A percentile compares a stretch with the other conserved stretches of the same genome.
Conservation (phyloP, 1,139 yeast species). For the Yamadazyma oceani region DNA sequence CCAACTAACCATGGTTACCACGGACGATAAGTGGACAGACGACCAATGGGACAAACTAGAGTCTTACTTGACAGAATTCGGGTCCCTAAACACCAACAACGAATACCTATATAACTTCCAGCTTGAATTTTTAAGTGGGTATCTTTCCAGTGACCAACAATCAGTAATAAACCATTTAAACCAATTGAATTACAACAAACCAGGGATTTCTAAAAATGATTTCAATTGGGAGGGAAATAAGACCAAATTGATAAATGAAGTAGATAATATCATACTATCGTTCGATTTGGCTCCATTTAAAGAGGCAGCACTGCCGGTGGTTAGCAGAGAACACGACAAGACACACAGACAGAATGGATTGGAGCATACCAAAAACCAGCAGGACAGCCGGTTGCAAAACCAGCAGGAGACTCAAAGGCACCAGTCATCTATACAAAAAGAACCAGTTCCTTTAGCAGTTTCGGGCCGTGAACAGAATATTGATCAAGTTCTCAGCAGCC, state of each 20-base stretch:
- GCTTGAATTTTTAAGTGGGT: constrained; percentile 14
- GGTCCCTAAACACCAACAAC: constrained; percentile 12
- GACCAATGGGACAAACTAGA: constrained; percentile 16
- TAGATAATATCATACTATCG: constrained; percentile 18
- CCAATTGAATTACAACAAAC: constrained; percentile 8
- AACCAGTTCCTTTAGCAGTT: constrained; percentile 3
- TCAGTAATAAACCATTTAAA: constrained; percentile 11
- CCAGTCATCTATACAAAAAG: background rate
- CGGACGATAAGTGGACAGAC: constrained; percentile 11
- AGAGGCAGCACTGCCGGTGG: constrained; percentile 8
- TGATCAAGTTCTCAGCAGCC: background rate
- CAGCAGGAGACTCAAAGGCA: too few species aligned
- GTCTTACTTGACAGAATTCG: constrained; percentile 16
- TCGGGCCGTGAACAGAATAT: background rate
- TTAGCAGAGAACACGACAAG: background rate
- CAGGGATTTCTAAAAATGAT: constrained; percentile 10
- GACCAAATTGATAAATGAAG: constrained; percentile 21
- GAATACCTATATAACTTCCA: constrained; percentile 17
- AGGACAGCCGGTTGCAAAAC: too few species aligned
- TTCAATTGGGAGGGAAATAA: constrained; percentile 20
- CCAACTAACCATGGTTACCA: too few species aligned
- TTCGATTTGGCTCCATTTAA: constrained; percentile 18
- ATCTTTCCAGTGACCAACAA: constrained; percentile 12
- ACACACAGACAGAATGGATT: background rate
- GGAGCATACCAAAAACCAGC: background rate